phyloP scores from a whole-genome alignment of 2,329 filamentous ascomycete species.

The Beauveria caledonica region DNA sequence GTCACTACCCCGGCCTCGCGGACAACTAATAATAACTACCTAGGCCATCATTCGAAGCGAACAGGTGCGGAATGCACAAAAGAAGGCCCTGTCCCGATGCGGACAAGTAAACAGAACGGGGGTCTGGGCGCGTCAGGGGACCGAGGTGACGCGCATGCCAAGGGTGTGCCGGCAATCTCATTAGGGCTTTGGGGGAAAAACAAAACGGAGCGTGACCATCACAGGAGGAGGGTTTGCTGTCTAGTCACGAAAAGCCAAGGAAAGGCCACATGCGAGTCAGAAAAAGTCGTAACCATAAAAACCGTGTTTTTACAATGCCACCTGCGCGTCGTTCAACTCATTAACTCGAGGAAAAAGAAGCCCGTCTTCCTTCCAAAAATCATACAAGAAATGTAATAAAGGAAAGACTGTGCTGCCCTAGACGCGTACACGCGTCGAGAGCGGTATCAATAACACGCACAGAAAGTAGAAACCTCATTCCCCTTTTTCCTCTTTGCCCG shows the following conservation, averaged over 20 bases:
- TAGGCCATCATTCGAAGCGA: not conserved
- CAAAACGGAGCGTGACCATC: not conserved
- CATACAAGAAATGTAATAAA: not conserved
- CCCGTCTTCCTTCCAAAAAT: not conserved
- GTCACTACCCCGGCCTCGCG: not conserved
- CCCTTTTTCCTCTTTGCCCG: not conserved
- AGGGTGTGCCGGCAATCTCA: not conserved
- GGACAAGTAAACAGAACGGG: slow-evolving; percentile 6
- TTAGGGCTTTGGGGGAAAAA: not conserved
- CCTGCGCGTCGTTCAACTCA: not conserved
- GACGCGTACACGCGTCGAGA: not conserved
- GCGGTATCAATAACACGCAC: slow-evolving; percentile 2
- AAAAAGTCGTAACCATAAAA: not conserved
- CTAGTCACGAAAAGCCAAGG: not conserved
- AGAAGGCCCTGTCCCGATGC: not conserved
- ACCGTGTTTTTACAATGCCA: slow-evolving; percentile 1
- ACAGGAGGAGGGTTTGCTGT: not conserved
- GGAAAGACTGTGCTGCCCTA: not conserved
- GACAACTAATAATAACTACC: too few species aligned
- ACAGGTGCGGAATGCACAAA: not conserved
- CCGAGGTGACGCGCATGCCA: not conserved
- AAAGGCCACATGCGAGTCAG: not conserved
- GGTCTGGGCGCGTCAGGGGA: not conserved
- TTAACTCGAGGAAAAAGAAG: not conserved
- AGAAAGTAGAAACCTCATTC: not conserved